Base-by-base conservation (phyloP, 306 rosid genomes). In the Cucumis cinereus region DNA sequence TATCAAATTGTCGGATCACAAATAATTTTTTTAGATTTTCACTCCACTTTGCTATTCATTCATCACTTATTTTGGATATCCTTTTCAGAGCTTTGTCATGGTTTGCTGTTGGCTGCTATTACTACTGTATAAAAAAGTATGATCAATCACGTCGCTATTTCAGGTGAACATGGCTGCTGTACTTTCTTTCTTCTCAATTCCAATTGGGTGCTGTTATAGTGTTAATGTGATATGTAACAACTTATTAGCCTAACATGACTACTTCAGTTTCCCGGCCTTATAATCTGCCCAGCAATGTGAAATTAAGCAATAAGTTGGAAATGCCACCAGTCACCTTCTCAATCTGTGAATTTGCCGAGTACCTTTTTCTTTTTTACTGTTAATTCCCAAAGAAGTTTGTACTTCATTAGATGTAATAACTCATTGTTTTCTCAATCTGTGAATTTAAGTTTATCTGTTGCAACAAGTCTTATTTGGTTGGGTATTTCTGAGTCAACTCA, bases 101-200 rank as follows among this genome's bases (percentile, higher is more conserved):
- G 99, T 94, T 92, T 86, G 95, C 97, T 67, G 99, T 94, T 78
- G 99, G 97, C 73, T 94, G 99, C 87, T 94, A 94, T 84, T 94
- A 94, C 82, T 94, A 88, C 67, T 94, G 96, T 80, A 94, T 94
- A 70, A 90, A 92, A 90, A 94, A 94, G 88, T 94, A 89, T 63
- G 96, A 85, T 56, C 95, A 89, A 77, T 90, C 97, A 55, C 97
- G 91, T 23, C 96, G 93, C 30, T 92, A 88, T 88, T 94, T 94
- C 88, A 85, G 97, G 99, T 92, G 87, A 75, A 75, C 45, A 10
- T 62, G 20, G 28, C 47, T 73, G 57, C 77, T 72, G 74, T 63
- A 36, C 4, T 26, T 45, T 64, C 17, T 22, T 64, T 64, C 15
- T 64, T 38, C 2, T 59, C 20, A 60, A 60, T 16, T 62, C 24